A percentile compares a stretch with the other conserved stretches of the same genome.
Conservation (phyloP, 73 alveolate genomes). For the Symbiodinium natans region DNA sequence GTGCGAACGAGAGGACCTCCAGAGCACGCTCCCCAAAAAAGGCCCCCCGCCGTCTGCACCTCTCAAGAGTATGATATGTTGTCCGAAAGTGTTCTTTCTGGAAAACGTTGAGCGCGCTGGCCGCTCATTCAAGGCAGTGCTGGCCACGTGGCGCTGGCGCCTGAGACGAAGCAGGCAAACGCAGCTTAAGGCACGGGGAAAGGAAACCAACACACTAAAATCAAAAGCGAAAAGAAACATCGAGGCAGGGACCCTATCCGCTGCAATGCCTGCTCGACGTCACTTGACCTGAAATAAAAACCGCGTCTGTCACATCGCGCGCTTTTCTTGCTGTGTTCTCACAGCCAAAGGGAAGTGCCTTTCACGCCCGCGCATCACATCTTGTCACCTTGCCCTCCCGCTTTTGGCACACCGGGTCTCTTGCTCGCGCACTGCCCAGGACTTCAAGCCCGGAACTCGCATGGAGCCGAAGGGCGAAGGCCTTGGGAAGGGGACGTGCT, state of each 20-base stretch:
- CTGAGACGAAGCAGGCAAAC: neutral
- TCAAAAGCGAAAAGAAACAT: no score
- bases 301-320: no score
- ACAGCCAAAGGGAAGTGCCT: no score
- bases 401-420: neutral
- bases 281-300: neutral
- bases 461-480: constrained; percentile 80
- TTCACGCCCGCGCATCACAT: no score
- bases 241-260: constrained; percentile 15
- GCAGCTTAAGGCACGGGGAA: neutral
- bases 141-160: constrained; percentile 69
- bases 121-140: constrained; percentile 67
- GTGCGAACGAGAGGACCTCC: constrained; percentile 67
- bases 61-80: no score
- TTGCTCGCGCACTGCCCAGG: constrained; percentile 40
- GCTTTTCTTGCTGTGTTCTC: no score
- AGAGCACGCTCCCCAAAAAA: neutral
- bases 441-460: constrained; percentile 69
- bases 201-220: no score
- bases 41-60: neutral
- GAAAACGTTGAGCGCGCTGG: neutral
- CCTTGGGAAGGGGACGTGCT: neutral
- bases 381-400: no score
- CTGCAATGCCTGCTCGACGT: constrained; percentile 49
- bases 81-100: no score